A percentile compares a stretch with the other conserved stretches of the same genome.
phyloP scores from a whole-genome alignment of 306 rosid species.

The Begonia peltatifolia region DNA sequence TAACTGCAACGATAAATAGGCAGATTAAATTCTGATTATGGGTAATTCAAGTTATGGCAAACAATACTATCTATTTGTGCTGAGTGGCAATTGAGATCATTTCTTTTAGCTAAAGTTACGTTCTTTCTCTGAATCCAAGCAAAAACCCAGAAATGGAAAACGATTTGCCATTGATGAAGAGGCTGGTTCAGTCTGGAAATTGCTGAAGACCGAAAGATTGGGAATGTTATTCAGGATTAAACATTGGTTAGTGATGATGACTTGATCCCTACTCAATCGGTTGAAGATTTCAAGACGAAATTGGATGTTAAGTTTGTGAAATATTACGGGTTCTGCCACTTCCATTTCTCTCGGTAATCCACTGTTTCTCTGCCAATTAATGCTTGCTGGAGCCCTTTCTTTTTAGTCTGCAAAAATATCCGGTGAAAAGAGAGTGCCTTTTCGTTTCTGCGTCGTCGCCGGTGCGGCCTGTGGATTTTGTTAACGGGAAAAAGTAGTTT shows the following conservation, averaged over 20 bases:
- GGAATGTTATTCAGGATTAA: too few relatives aligned
- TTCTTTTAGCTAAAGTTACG: too few relatives aligned
- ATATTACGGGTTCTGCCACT: conserved; percentile 39
- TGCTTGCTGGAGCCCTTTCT: conserved; percentile 6
- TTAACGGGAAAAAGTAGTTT: conserved; percentile 4
- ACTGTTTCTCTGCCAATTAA: conserved; percentile 18
- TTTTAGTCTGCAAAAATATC: conserved; percentile 1
- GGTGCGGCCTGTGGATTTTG: neutral
- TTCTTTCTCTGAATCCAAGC: too few relatives aligned
- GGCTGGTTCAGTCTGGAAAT: too few relatives aligned
- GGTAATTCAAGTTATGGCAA: too few relatives aligned
- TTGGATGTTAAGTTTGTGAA: conserved; percentile 14
- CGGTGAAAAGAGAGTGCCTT: conserved; percentile 4
- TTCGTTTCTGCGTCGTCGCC: conserved; percentile 5
- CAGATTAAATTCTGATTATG: too few relatives aligned
- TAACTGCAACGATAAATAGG: too few relatives aligned
- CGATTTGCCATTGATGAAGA: too few relatives aligned
- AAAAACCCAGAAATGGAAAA: too few relatives aligned
- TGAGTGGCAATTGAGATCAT: too few relatives aligned
- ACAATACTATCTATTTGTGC: too few relatives aligned
- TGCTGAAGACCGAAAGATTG: too few relatives aligned
- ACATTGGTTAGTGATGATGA: conserved; percentile 10
- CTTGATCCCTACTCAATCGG: conserved; percentile 1
- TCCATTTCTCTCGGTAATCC: neutral
- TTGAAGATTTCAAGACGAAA: conserved; percentile 27